Evolutionary conservation across 164 flowering plant species (phyloP), one percentile per base, ranked within the genome.

Genomic region (Dillenia suffruticosa): DNA sequence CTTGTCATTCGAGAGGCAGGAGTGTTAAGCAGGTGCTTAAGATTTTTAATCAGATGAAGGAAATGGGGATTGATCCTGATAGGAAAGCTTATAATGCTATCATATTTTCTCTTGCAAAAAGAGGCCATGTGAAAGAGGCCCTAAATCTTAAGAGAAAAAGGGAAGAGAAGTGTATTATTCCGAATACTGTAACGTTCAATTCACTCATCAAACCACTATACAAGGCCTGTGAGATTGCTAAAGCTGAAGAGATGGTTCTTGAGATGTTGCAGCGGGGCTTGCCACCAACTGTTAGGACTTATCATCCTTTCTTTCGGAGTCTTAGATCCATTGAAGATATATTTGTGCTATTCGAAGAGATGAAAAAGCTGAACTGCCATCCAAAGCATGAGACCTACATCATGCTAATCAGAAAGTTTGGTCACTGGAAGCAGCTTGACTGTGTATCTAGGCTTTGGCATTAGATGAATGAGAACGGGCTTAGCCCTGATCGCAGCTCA

Each of bases 71-170:
- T 65, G 71, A 63, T 9, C 86, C 90, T 1, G 94, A 90, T 68
- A 71, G 83, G 69, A 93, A 88, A 72, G 89, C 81, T 59, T 93
- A 93, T 69, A 85, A 87, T 78, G 84, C 90, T 1, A 84, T 90
- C 48, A 76, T 85, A 59, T 79, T 80, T 71, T 88, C 96, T 53
- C 84, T 93, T 61, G 88, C 92, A 10, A 90, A 87, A 61, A 82
- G 78, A 22, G 76, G 74, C 60, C 76, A 69, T 61, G 81, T 82
- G 19, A 73, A 77, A 32, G 89, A 90, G 62, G 93, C 96, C 45
- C 60, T 74, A 43, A 65, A 76, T 70, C 82, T 93, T 13, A 44
- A 88, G 71, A 75, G 70, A 70, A 74, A 76, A 10, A 88, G 88
- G 94, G 94, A 83, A 68, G 86, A 84, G 59, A 77, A 79, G 59